Conservation (phyloP, 805 yeast genomes). For the Candida xiaguanensis region DNA sequence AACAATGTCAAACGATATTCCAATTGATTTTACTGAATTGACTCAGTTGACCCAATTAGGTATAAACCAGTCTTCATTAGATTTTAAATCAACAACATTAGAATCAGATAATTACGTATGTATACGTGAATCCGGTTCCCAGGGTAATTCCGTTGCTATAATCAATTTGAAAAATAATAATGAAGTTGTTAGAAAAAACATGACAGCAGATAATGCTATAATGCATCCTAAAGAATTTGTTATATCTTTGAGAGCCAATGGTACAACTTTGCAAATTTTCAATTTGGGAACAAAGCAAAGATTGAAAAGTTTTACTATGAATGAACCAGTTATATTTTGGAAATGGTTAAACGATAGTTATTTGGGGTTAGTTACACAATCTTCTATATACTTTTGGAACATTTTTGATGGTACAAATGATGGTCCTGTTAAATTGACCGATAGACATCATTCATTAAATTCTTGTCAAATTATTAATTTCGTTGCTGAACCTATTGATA, state of each 20-base stretch:
- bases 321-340: constrained; percentile 93
- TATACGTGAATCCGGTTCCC: constrained; percentile 59
- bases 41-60: constrained; percentile 84
- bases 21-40: constrained; percentile 95
- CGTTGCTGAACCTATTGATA: constrained; percentile 64
- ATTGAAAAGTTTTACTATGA: constrained; percentile 79
- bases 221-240: constrained; percentile 90
- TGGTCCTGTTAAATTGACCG: constrained; percentile 79
- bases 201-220: constrained; percentile 97
- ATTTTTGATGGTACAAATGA: constrained; percentile 73
- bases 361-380: constrained; percentile 81
- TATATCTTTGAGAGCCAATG: constrained; percentile 92
- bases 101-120: constrained; percentile 92
- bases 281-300: constrained; percentile 84
- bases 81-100: constrained; percentile 89
- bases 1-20: constrained; percentile 59
- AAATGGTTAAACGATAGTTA: constrained; percentile 76
- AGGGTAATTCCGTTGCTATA: constrained; percentile 88
- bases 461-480: constrained; percentile 89
- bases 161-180: constrained; percentile 79
- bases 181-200: constrained; percentile 80
- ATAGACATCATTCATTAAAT: constrained; percentile 74
- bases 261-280: constrained; percentile 93
- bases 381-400: constrained; percentile 75
- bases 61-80: constrained; percentile 78